Conservation (phyloP, 441 rosid species). For the Metrosideros polymorpha region DNA sequence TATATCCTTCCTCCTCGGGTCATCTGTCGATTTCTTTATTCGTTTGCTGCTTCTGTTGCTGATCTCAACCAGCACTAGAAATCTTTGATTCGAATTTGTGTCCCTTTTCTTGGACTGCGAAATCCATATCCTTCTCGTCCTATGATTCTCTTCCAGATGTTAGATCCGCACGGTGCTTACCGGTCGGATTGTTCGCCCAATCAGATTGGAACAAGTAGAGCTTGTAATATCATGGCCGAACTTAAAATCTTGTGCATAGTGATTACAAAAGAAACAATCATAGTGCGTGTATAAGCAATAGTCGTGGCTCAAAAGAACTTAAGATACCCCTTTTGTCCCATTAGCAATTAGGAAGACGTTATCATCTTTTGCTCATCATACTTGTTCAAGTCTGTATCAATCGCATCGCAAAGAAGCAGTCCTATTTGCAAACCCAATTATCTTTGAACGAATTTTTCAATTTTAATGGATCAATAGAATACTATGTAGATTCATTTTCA, state of each 20-base stretch:
- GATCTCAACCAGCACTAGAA: not conserved
- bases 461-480: not conserved
- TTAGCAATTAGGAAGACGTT: not conserved
- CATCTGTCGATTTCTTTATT: not conserved
- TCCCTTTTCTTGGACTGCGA: not conserved
- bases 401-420: not conserved
- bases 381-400: not conserved
- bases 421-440: not conserved
- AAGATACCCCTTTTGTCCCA: not conserved
- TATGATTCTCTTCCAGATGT: constrained; percentile 23
- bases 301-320: not conserved
- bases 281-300: not conserved
- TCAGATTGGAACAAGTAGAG: constrained; percentile 7
- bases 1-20: not conserved
- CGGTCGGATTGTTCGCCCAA: constrained; percentile 2
- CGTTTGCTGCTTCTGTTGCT: not conserved
- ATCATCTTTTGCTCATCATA: not conserved
- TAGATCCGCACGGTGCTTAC: constrained; percentile 5
- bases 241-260: not conserved
- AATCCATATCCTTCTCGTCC: constrained; percentile 5
- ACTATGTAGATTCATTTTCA: not conserved
- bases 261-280: not conserved
- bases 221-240: not conserved
- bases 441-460: not conserved
- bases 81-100: constrained; percentile 10